Evolutionary conservation across 2,329 filamentous ascomycete genomes (phyloP).

Genomic region (Fusarium sp.): DNA sequence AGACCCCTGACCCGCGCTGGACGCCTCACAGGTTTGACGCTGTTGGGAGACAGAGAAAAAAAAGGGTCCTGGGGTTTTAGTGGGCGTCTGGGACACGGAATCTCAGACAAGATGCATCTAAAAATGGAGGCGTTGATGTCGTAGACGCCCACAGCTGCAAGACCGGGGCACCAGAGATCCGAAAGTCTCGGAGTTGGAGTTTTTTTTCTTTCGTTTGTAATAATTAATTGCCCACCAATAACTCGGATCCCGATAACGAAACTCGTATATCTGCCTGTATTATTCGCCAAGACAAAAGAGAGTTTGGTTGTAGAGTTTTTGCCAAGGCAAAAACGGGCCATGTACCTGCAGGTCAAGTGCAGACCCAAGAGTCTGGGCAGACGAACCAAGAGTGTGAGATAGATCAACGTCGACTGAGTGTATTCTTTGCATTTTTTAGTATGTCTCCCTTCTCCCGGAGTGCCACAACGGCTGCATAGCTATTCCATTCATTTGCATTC

Average conservation of each 20-base stretch:
- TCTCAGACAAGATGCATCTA: constrained; percentile 1
- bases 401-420: neutral
- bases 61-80: neutral
- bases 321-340: neutral
- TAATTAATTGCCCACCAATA: neutral
- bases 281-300: neutral
- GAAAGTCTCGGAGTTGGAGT: neutral
- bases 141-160: neutral
- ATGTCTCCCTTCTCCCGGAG: neutral
- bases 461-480: neutral
- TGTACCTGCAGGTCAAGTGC: neutral
- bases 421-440: neutral
- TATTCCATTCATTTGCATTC: neutral
- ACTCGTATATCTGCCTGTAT: neutral
- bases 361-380: neutral
- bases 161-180: neutral
- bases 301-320: neutral
- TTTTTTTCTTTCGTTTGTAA: neutral
- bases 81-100: neutral
- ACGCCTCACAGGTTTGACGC: neutral
- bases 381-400: neutral
- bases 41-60: neutral
- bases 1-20: neutral
- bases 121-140: neutral
- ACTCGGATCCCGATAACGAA: neutral